Percentiles rank a stretch among this genome's conserved stretches.
Evolutionary conservation across 1,284 basidiomycete genomes (phyloP).

Genomic region (Cryptococcus amylolentus): DNA sequence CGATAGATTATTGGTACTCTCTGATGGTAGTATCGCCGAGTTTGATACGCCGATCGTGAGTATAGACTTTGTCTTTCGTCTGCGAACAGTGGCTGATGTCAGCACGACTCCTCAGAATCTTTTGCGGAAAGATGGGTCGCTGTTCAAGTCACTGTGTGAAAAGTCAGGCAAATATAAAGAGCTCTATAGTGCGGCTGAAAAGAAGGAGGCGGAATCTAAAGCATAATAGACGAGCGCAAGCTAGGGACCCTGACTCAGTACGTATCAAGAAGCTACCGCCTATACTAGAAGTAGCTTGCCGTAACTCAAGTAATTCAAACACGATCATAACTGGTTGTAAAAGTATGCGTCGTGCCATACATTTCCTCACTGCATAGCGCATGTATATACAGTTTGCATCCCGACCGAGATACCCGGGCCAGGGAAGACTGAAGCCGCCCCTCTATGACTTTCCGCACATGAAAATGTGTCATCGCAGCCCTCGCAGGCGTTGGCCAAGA

Average conservation of each 20-base stretch:
- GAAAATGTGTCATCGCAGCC: no score
- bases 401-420: no score
- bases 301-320: no score
- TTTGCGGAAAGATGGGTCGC: conserved; percentile 66
- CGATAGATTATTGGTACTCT: conserved; percentile 74
- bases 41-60: conserved; percentile 69
- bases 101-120: conserved; percentile 51
- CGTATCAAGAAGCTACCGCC: no score
- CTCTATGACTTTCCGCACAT: no score
- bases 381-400: no score
- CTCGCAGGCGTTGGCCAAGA: no score
- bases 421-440: no score
- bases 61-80: neutral
- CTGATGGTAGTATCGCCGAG: conserved; percentile 72
- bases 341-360: no score
- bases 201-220: conserved; percentile 29
- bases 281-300: no score
- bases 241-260: neutral
- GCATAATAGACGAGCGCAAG: neutral
- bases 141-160: conserved; percentile 75
- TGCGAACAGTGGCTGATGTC: neutral
- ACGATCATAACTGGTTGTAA: no score
- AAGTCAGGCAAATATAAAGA: conserved; percentile 74
- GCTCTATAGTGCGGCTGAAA: conserved; percentile 43
- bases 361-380: no score